Conservation (phyloP, 768 basidiomycete genomes). For the Trametes maxima region DNA sequence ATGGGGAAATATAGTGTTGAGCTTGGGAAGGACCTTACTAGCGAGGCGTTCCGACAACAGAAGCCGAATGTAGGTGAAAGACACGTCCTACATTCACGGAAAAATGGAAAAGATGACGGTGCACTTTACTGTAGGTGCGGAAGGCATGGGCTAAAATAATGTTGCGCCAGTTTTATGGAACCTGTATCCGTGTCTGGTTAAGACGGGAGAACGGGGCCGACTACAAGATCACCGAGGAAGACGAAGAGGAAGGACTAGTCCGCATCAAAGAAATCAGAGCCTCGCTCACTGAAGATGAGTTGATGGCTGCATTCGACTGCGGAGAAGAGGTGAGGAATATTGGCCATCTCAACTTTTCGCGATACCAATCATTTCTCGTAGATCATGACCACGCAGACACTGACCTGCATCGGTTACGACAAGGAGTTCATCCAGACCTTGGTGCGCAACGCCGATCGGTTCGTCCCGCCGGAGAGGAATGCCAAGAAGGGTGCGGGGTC, state of each 20-base stretch:
- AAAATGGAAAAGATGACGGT: too few species aligned
- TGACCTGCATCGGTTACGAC: conserved; percentile 6
- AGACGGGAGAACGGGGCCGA: not conserved
- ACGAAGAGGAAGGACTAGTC: not conserved
- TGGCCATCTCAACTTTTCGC: not conserved
- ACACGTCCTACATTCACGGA: not conserved
- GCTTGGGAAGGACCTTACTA: not conserved
- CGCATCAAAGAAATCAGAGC: not conserved
- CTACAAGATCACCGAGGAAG: not conserved
- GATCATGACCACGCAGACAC: not conserved
- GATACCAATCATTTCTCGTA: not conserved
- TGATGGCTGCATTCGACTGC: not conserved
- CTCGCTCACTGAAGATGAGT: not conserved
- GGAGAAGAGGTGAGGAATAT: not conserved
- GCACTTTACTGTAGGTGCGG: too few species aligned
- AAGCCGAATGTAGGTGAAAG: not conserved
- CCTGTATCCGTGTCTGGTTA: not conserved
- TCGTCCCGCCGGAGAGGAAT: not conserved
- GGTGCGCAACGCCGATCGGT: not conserved
- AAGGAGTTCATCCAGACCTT: not conserved
- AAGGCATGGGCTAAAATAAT: not conserved
- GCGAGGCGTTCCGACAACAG: not conserved
- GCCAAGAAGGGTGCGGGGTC: not conserved
- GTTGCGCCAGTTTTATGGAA: not conserved
- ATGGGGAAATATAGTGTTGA: not conserved